These are phyloP conservation scores for Globisporangium recalcitrans DNA, from an alignment of 352 stramenopile genomes.

Conservation along the genomic window DNA sequence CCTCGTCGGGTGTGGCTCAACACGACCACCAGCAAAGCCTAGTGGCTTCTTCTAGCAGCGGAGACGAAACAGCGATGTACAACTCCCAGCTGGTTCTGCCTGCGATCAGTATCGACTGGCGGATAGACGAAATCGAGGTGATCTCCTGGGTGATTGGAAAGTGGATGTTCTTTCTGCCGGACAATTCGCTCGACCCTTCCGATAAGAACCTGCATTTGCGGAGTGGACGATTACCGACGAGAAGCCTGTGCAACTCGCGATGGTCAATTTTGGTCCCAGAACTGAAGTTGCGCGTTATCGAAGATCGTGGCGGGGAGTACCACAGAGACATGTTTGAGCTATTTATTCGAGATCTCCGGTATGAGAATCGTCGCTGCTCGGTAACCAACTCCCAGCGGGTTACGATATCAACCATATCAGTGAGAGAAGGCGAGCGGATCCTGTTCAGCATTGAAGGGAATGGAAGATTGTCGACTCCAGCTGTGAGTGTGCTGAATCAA, in stretches of 20 bases:
- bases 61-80: constrained; percentile 63
- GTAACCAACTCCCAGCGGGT: constrained; percentile 25
- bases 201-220: constrained; percentile 29
- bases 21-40: constrained; percentile 20
- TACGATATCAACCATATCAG: constrained; percentile 18
- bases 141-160: constrained; percentile 68
- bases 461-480: constrained; percentile 31
- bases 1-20: neutral
- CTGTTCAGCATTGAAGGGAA: constrained; percentile 38
- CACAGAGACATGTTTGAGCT: constrained; percentile 20
- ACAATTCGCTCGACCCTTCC: constrained; percentile 19
- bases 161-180: constrained; percentile 70
- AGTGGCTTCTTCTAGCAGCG: constrained; percentile 8
- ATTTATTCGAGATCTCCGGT: constrained; percentile 29
- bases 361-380: constrained; percentile 30
- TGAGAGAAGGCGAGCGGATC: constrained; percentile 28
- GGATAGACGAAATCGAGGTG: constrained; percentile 53
- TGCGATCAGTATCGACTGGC: constrained; percentile 41
- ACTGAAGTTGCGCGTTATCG: constrained; percentile 27
- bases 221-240: constrained; percentile 18
- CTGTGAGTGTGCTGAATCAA: constrained; percentile 37
- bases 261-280: constrained; percentile 26
- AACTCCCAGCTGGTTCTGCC: constrained; percentile 51
- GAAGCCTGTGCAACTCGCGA: constrained; percentile 28
- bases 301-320: constrained; percentile 17